These are phyloP conservation scores for Lactifluus rugatus DNA, from an alignment of 768 basidiomycete species.

Conservation along the genomic window DNA sequence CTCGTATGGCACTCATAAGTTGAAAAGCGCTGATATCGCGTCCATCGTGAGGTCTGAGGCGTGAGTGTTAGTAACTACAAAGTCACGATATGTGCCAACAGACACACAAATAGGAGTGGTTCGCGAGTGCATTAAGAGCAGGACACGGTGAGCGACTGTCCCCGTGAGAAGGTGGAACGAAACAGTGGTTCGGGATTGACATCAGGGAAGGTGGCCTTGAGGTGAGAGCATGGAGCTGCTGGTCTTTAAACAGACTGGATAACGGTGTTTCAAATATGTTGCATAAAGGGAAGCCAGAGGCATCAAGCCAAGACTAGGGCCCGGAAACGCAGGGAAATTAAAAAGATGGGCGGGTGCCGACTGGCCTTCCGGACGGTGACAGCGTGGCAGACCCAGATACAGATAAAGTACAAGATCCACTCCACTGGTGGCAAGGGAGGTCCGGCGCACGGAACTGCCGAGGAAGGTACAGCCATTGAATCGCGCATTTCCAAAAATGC, in stretches of 20 bases:
- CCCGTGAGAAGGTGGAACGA: not conserved
- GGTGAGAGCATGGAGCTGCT: not conserved
- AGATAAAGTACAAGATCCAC: too few species aligned
- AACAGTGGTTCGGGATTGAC: not conserved
- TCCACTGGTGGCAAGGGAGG: too few species aligned
- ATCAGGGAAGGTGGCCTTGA: not conserved
- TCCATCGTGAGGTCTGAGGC: slow-evolving; percentile 42
- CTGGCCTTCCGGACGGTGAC: too few species aligned
- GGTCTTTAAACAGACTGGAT: not conserved
- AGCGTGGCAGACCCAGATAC: too few species aligned
- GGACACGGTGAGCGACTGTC: slow-evolving; percentile 67
- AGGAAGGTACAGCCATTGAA: not conserved
- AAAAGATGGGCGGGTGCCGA: not conserved
- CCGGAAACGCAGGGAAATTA: not conserved
- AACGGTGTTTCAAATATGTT: not conserved
- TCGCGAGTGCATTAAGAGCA: slow-evolving; percentile 64
- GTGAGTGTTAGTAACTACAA: not conserved
- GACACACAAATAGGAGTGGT: slow-evolving; percentile 51
- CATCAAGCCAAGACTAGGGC: not conserved
- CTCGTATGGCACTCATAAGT: slow-evolving; percentile 38
- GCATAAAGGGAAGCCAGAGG: not conserved
- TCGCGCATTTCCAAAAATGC: not conserved
- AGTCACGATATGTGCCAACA: not conserved
- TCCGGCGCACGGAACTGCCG: slow-evolving; percentile 8
- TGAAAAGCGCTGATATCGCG: slow-evolving; percentile 38